A percentile compares a stretch with the other conserved stretches of the same genome.
phyloP scores from a whole-genome alignment of 345 rosid genomes.

The Euphorbia lathyris region DNA sequence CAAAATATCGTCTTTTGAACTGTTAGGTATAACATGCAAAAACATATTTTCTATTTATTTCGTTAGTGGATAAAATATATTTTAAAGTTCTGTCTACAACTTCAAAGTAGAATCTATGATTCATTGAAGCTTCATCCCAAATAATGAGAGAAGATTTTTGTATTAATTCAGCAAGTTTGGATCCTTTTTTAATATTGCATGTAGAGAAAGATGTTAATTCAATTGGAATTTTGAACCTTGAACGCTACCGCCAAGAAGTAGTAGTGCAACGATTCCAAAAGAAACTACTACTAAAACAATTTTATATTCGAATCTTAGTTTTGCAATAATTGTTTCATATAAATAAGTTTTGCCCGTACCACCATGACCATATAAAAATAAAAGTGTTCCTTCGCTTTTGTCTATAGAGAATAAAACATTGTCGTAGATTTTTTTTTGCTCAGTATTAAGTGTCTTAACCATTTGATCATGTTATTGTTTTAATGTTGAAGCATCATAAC shows the following conservation, averaged over 20 bases:
- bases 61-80: too few relatives aligned
- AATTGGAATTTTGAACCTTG: conserved; percentile 8
- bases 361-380: not conserved
- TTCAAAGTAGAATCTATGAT: not conserved
- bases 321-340: not conserved
- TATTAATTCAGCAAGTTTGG: not conserved
- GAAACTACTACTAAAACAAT: conserved; percentile 1
- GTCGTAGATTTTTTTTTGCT: not conserved
- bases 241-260: not conserved
- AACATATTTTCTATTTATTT: too few relatives aligned
- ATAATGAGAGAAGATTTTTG: not conserved
- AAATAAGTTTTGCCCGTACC: not conserved
- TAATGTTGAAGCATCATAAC: not conserved
- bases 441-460: not conserved
- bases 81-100: too few relatives aligned
- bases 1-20: too few relatives aligned
- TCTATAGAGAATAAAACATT: not conserved
- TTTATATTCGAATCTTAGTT: not conserved
- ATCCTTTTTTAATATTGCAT: not conserved
- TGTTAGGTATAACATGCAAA: too few relatives aligned
- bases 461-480: not conserved
- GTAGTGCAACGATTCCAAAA: not conserved
- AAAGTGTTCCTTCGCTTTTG: not conserved
- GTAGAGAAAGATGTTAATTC: not conserved
- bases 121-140: conserved; percentile 21